Conservation (phyloP, 2,329 filamentous ascomycete genomes). For the Clonostachys byssicola region DNA sequence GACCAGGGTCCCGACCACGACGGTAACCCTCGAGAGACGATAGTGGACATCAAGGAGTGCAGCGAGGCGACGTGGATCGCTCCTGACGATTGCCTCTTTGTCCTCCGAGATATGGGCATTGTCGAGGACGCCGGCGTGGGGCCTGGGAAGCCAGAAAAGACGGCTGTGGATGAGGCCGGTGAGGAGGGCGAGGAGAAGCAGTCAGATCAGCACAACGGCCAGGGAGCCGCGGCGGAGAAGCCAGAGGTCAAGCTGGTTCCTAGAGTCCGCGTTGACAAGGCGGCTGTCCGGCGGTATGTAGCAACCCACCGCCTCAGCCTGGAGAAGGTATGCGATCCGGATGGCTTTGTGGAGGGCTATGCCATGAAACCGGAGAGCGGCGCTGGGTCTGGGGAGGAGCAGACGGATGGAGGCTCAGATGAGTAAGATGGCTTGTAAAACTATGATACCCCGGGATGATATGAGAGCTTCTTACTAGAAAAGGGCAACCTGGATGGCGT, state of each 20-base stretch:
- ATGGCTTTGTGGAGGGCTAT: conserved; percentile 70
- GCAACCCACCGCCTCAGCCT: conserved; percentile 57
- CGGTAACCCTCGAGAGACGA: conserved; percentile 23
- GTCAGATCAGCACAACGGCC: neutral
- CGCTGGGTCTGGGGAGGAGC: conserved; percentile 22
- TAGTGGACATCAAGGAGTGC: conserved; percentile 67
- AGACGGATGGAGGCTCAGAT: conserved; percentile 1
- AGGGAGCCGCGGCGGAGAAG: neutral
- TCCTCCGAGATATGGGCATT: conserved; percentile 77
- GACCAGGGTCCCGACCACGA: conserved; percentile 4
- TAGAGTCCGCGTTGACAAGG: conserved; percentile 48
- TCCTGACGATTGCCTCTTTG: conserved; percentile 74
- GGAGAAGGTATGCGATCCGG: conserved; percentile 63
- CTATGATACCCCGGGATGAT: too few relatives aligned
- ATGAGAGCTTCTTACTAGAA: too few relatives aligned
- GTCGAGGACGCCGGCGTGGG: conserved; percentile 52
- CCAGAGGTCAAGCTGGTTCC: conserved; percentile 23
- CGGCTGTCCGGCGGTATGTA: conserved; percentile 63
- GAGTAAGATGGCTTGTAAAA: too few relatives aligned
- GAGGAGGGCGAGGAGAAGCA: conserved; percentile 19
- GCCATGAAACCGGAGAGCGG: conserved; percentile 37
- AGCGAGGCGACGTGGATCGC: conserved; percentile 79
- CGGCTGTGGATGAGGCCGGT: conserved; percentile 8
- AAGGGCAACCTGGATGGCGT: too few relatives aligned
- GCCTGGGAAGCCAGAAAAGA: conserved; percentile 26